Base-by-base conservation (phyloP, 805 yeast genomes). In the Yamadazyma nakazawae region DNA sequence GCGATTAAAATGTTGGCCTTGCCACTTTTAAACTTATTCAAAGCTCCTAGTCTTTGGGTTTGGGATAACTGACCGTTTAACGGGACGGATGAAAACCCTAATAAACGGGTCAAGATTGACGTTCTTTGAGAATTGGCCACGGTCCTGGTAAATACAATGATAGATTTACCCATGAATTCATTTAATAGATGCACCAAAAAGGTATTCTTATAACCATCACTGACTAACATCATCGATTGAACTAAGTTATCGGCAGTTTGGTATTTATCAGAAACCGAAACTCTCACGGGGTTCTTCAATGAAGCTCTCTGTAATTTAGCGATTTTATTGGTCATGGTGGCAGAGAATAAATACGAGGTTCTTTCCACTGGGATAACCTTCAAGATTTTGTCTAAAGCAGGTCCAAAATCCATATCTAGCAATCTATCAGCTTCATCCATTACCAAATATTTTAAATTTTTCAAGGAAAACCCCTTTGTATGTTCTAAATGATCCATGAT, bases 381-480 rank as follows among this genome's bases (percentile, higher is more conserved):
- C 46, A 92, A 72, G 52, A 92, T 87, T 62, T 85, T 85, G 60
- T 89, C 96, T 53, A 92, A 73, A 13, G 91, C 96, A 34, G 96
- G 96, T 12, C 97, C 97, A 60, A 92, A 92, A 63, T 92, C 99
- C 87, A 92, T 81, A 70, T 94, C 99, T 59, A 92, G 74, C 55
- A 92, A 77, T 62, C 99, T 78, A 67, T 92, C 99, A 18, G 99
- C 99, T 71, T 92, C 99, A 67, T 92, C 99, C 85, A 92, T 85
- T 4, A 92, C 96, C 48, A 92, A 75, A 63, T 75, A 92, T 62
- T 86, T 84, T 59, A 92, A 73, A 45, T 84, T 83, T 51, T 87
- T 79, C 55, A 92, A 69, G 2, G 87, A 80, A 60, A 92, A 92
- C 2, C 97, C 97, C 63, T 87, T 87, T 16, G 97, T 92, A 56